Evolutionary conservation across 495 filamentous ascomycete genomes (phyloP), one percentile per base, ranked within the genome.

Genomic region (Aspergillus bertholletiae): DNA sequence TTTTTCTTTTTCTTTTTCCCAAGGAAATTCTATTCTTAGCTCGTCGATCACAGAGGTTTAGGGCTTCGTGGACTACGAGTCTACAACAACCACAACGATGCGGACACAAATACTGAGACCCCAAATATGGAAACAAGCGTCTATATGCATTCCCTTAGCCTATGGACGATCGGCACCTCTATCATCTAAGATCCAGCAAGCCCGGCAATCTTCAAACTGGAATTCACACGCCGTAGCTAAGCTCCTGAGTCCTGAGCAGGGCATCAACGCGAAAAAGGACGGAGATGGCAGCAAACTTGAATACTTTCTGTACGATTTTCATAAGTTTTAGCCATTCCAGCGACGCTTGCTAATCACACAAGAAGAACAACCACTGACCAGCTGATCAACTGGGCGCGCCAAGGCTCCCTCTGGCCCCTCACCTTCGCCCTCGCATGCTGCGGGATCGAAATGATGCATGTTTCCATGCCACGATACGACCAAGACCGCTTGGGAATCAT

Each of bases 381-480:
- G 72, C 82, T 96, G 65, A 77, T 90, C 68, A 97, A 97, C 76
- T 97, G 92, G 92, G 90, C 88, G 26, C 90, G 92, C 35, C 92
- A 97, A 72, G 84, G 84, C 53, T 97, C 92, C n/a, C 77, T 97
- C 50, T 97, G 92, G 92, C 92, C 92, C 65, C 94, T 97, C 90
- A 97, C 92, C 21, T 97, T 97, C 77, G 92, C 92, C 44, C 88
- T 97, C 45, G 92, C 92, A 49, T 97, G 92, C 82, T 97, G 92
- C 74, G 92, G 92, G 71, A 77, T 97, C 57, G 92, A 97, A 71
- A 97, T 97, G 92, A 97, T 97, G 92, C 92, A 97, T 71, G 79
- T 97, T 18, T 96, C 92, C 27, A 92, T 92, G 26, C 92, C 92
- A 30, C 89, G 92, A 53, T 97, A 97, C 76, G 92, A 97, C 68